Percentiles rank a stretch among this genome's conserved stretches.
These are phyloP conservation scores for Pyrenophora seminiperda DNA, from an alignment of 2,329 filamentous ascomycete genomes.

Conservation along the genomic window DNA sequence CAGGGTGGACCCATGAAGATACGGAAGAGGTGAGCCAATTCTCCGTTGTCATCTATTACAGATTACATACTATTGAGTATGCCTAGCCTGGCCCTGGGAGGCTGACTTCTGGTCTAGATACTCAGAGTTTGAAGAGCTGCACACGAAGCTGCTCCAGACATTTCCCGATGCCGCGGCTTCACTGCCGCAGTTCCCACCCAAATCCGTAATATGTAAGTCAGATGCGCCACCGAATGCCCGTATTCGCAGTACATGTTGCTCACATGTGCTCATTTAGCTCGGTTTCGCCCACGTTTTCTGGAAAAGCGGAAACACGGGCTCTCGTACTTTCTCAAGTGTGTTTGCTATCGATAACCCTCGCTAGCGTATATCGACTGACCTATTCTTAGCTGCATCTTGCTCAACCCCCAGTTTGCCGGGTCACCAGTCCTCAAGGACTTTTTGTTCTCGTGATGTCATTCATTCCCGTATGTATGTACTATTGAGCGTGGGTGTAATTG, in stretches of 20 bases:
- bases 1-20: conserved; percentile 63
- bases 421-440: conserved; percentile 93
- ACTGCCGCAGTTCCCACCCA: conserved; percentile 89
- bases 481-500: neutral
- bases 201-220: conserved; percentile 80
- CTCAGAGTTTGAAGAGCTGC: conserved; percentile 89
- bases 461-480: conserved; percentile 1
- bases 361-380: conserved; percentile 37
- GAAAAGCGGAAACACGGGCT: conserved; percentile 82
- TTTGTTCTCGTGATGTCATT: conserved; percentile 63
- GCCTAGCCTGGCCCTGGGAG: no score
- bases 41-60: neutral
- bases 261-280: conserved; percentile 48
- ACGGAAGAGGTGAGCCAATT: conserved; percentile 59
- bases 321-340: conserved; percentile 91
- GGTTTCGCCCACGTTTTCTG: conserved; percentile 81
- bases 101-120: conserved; percentile 62
- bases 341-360: conserved; percentile 27
- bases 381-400: conserved; percentile 73
- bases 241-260: conserved; percentile 17
- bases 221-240: conserved; percentile 6
- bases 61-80: no score
- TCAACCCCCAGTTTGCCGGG: conserved; percentile 92
- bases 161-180: conserved; percentile 84
- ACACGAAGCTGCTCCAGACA: conserved; percentile 72